Conservation (phyloP, 306 rosid genomes). For the Cucumis sativus region DNA sequence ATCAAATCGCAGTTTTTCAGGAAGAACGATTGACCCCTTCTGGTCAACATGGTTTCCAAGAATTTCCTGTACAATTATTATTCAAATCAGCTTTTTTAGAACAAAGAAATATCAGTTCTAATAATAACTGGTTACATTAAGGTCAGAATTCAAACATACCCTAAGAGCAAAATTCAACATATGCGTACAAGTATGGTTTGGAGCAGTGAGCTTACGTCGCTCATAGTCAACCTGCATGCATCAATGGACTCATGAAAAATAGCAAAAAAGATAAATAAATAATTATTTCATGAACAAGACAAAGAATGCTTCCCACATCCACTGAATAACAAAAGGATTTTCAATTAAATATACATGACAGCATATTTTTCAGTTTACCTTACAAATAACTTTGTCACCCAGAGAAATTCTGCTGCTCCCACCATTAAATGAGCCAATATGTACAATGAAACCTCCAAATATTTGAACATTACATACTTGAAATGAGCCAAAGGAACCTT, state of each 20-base stretch:
- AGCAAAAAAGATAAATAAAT: background rate
- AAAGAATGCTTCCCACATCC: background rate
- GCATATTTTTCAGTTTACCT: constrained; percentile 31
- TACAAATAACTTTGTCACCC: constrained; percentile 66
- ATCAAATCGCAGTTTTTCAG: constrained; percentile 92
- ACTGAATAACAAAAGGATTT: background rate
- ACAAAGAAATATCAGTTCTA: background rate
- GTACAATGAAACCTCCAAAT: constrained; percentile 78
- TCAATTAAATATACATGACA: background rate
- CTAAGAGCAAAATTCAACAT: constrained; percentile 94
- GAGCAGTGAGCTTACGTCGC: constrained; percentile 76
- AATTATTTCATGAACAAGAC: background rate
- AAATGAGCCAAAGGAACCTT: constrained; percentile 46
- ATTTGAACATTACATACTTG: constrained; percentile 75
- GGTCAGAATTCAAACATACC: constrained; percentile 31
- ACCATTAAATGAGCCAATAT: constrained; percentile 56
- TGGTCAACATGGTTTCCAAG: constrained; percentile 91
- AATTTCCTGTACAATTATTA: constrained; percentile 50
- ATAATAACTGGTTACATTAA: background rate
- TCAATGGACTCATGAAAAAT: background rate
- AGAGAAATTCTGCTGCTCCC: constrained; percentile 44
- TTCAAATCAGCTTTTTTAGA: background rate
- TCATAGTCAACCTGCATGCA: constrained; percentile 68
- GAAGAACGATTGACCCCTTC: constrained; percentile 95
- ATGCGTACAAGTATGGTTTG: constrained; percentile 97